phyloP scores from a whole-genome alignment of 768 basidiomycete genomes.

The Boletus speciosus region DNA sequence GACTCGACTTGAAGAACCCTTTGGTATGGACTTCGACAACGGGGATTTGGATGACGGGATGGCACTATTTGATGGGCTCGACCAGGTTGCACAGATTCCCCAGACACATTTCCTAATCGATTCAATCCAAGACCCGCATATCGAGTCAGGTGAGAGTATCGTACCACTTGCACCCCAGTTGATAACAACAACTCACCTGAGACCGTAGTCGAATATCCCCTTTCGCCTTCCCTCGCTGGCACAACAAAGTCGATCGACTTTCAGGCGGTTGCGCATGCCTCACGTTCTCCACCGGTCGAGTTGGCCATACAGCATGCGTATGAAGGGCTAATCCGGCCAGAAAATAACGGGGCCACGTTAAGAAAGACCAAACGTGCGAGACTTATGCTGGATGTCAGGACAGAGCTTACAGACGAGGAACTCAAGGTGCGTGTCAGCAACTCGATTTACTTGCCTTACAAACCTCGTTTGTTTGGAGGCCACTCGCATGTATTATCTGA shows the following conservation, averaged over 20 bases:
- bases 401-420: constrained; percentile 80
- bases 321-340: not conserved
- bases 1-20: constrained; percentile 13
- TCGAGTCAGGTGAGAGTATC: constrained; percentile 7
- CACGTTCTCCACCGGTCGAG: constrained; percentile 4
- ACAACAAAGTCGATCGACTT: constrained; percentile 4
- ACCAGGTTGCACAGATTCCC: not conserved
- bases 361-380: constrained; percentile 51
- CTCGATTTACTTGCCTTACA: not conserved
- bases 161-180: not conserved
- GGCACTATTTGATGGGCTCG: constrained; percentile 1
- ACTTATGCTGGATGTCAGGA: constrained; percentile 65
- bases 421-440: constrained; percentile 49
- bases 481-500: constrained; percentile 64
- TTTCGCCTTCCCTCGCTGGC: constrained; percentile 1
- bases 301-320: not conserved
- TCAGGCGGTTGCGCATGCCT: not conserved
- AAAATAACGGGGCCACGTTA: not conserved
- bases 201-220: constrained; percentile 3
- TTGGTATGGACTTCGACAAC: constrained; percentile 11
- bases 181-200: not conserved
- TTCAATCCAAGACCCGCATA: not conserved
- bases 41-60: constrained; percentile 28
- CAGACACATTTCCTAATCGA: not conserved
- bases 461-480: constrained; percentile 34